Percentiles rank a stretch among this genome's conserved stretches.
Conservation (phyloP, 306 rosid species). For the Ceratonia siliqua region DNA sequence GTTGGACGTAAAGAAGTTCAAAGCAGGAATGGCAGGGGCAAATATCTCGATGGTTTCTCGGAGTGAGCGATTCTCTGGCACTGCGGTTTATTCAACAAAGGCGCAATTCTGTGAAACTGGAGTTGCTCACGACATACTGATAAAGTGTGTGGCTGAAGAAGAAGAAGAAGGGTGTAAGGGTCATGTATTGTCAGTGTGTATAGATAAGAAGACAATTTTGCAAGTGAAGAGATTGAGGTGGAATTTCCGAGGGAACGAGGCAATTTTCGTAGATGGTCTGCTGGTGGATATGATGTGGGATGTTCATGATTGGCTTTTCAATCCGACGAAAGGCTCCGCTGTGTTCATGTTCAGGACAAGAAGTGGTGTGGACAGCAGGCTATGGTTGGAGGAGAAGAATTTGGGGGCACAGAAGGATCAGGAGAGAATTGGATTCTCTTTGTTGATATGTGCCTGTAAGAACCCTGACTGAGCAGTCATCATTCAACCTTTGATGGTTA, state of each 20-base stretch:
- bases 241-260: slow-evolving; percentile 95
- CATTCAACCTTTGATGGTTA: slow-evolving; percentile 17
- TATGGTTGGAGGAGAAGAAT: slow-evolving; percentile 85
- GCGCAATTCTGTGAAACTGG: slow-evolving; percentile 61
- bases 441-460: slow-evolving; percentile 74
- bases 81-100: slow-evolving; percentile 55
- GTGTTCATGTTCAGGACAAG: slow-evolving; percentile 89
- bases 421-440: slow-evolving; percentile 57
- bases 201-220: slow-evolving; percentile 66
- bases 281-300: slow-evolving; percentile 98
- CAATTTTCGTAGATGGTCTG: slow-evolving; percentile 79
- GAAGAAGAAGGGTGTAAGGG: slow-evolving; percentile 44
- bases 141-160: slow-evolving; percentile 55
- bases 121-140: slow-evolving; percentile 58
- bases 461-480: slow-evolving; percentile 39
- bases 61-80: slow-evolving; percentile 55
- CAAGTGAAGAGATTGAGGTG: slow-evolving; percentile 74
- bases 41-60: slow-evolving; percentile 56
- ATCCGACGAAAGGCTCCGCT: slow-evolving; percentile 45
- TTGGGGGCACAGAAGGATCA: slow-evolving; percentile 41
- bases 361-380: slow-evolving; percentile 73
- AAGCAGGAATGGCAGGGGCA: background rate
- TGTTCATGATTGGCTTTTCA: slow-evolving; percentile 85
- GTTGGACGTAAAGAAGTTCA: background rate
- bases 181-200: slow-evolving; percentile 47